Base-by-base conservation (phyloP, 2,329 filamentous ascomycete species). In the Aureobasidium zeae region DNA sequence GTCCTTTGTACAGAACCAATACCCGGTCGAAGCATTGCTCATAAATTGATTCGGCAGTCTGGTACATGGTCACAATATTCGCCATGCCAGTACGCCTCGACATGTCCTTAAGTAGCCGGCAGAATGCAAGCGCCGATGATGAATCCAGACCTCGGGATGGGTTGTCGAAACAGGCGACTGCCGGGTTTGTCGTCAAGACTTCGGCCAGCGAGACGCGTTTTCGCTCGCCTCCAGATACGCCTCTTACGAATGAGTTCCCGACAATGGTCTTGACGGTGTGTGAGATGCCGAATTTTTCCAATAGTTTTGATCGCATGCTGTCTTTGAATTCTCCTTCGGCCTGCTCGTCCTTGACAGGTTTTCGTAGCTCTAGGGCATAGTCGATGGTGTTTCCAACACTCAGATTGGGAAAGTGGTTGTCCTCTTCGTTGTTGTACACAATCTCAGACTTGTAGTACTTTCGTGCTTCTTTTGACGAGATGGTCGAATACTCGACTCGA, bases 1-100 rank as follows among this genome's bases (percentile, higher is more conserved):
- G 72, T 0, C 84, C 85, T 55, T 87, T 79, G 54, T 88, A 87
- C 0, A 89, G 65, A 0, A 91, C 79, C 0, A 79, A 70, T 0
- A 76, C 76, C 56, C 86, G 86, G 63, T 89, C 82, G 53, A 89
- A 88, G 13, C 77, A 64, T 45, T 79, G 72, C 43, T 77, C 69
- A 54, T 79, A 80, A 11, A 79, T 66, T 10, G 56, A 59, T 44
- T 65, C 60, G 28, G 55, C 57, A 6, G 66, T 66, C 49, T 71
- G 67, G 51, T 80, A 80, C 41, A 79, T 74, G 1, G 76, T 72
- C 19, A 79, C 72, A 12, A 70, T 68, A 48, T 71, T 69, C 8
- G 70, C 66, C 12, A 62, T 66, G 12, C 69, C 69, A 9, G 60
- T 60, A 30, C 76, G 55, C 33, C 76, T 67, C 4, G 74, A 65